Percentiles rank a stretch among this genome's conserved stretches.
phyloP scores from a whole-genome alignment of 2,329 filamentous ascomycete species.

The Xylaria sp. region DNA sequence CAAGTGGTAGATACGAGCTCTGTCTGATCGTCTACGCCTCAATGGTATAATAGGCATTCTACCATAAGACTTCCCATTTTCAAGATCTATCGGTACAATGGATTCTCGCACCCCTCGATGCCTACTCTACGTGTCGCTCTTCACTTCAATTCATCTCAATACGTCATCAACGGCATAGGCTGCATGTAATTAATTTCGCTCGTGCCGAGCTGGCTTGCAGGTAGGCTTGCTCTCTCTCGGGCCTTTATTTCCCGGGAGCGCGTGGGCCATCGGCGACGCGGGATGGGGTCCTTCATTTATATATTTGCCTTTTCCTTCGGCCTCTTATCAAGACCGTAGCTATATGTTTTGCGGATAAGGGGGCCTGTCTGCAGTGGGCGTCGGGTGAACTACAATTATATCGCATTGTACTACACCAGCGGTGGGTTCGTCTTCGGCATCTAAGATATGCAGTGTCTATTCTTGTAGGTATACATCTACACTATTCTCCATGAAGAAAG shows the following conservation, averaged over 20 bases:
- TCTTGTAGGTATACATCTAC: background rate
- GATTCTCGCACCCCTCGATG: background rate
- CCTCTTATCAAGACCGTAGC: constrained; percentile 10
- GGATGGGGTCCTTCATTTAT: constrained; percentile 34
- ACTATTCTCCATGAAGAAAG: background rate
- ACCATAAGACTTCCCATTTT: too few species aligned
- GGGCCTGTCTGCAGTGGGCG: constrained; percentile 27
- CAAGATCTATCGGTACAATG: background rate
- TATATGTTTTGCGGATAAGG: constrained; percentile 19
- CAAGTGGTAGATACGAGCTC: background rate
- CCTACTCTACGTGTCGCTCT: background rate
- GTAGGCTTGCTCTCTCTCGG: constrained; percentile 31
- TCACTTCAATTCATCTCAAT: constrained; percentile 14
- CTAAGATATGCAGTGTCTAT: background rate
- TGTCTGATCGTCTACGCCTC: background rate
- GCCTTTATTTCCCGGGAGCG: constrained; percentile 17
- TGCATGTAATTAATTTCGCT: constrained; percentile 39
- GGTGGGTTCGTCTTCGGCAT: constrained; percentile 5
- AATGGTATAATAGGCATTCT: background rate
- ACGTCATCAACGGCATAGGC: constrained; percentile 31
- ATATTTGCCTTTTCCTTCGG: constrained; percentile 20
- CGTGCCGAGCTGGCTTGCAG: constrained; percentile 37
- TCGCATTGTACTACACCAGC: background rate
- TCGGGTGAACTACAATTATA: constrained; percentile 1
- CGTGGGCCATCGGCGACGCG: constrained; percentile 21